Conservation (phyloP, 148 eudicot genomes). For the Fallopia convolvulus region DNA sequence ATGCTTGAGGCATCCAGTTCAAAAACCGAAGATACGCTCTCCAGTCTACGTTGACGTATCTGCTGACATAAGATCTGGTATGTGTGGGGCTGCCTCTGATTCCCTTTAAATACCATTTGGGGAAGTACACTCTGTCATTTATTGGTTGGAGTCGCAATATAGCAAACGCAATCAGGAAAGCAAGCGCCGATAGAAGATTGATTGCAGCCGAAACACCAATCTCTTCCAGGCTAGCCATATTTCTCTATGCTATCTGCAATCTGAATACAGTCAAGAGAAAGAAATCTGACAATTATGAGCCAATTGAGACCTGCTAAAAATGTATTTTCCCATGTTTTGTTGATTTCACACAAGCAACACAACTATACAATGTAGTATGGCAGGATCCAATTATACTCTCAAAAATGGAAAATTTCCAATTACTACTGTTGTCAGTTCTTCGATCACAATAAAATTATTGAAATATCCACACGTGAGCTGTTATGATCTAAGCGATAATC, state of each 20-base stretch:
- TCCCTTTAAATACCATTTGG: constrained; percentile 95
- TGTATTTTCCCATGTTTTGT: too few species aligned
- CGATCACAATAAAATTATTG: not conserved
- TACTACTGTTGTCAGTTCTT: too few species aligned
- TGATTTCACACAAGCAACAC: too few species aligned
- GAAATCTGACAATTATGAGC: too few species aligned
- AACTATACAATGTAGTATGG: too few species aligned
- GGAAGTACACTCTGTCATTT: constrained; percentile 88
- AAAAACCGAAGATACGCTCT: constrained; percentile 63
- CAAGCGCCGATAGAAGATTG: constrained; percentile 59
- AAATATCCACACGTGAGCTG: too few species aligned
- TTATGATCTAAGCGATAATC: not conserved
- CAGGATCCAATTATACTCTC: too few species aligned
- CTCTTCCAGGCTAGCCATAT: constrained; percentile 70
- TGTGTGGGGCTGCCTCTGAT: constrained; percentile 60
- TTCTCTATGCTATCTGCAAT: constrained; percentile 26
- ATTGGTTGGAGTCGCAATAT: constrained; percentile 85
- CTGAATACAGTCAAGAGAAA: not conserved
- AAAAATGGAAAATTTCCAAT: too few species aligned
- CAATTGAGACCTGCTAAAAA: too few species aligned
- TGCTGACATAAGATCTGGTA: constrained; percentile 37
- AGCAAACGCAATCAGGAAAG: constrained; percentile 76
- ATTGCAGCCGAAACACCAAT: constrained; percentile 57
- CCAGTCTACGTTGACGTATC: constrained; percentile 64
- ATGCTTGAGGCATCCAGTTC: constrained; percentile 94